Conservation (phyloP, 495 filamentous ascomycete species). For the Neurospora sp. region DNA sequence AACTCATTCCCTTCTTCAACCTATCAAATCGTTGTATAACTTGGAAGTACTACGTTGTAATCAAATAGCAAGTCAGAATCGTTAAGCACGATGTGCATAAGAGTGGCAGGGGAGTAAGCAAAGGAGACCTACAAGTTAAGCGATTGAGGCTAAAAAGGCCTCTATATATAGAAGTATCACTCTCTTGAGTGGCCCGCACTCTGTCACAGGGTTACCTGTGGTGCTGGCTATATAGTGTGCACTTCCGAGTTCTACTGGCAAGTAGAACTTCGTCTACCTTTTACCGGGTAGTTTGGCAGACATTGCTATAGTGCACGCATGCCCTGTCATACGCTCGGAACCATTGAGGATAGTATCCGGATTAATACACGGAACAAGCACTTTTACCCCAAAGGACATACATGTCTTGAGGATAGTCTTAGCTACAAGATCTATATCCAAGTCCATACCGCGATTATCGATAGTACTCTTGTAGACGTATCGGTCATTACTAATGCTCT, state of each 20-base stretch:
- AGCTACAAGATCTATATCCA: neutral
- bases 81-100: neutral
- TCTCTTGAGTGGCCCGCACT: too few relatives aligned
- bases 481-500: neutral
- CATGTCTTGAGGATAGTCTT: neutral
- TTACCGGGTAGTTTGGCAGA: too few relatives aligned
- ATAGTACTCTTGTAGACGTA: too few relatives aligned
- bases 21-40: slow-evolving; percentile 1
- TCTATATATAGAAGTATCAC: neutral
- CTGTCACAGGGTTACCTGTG: too few relatives aligned
- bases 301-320: too few relatives aligned
- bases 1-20: slow-evolving; percentile 2
- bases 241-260: too few relatives aligned
- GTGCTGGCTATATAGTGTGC: too few relatives aligned
- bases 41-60: slow-evolving; percentile 1
- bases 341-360: neutral
- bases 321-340: too few relatives aligned
- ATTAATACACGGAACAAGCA: neutral
- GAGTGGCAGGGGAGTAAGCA: neutral
- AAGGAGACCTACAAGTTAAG: neutral
- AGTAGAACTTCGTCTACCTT: too few relatives aligned
- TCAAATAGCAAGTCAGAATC: neutral
- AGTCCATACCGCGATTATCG: too few relatives aligned
- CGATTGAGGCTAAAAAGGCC: slow-evolving; percentile 2
- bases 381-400: slow-evolving; percentile 3